phyloP scores from a whole-genome alignment of 306 rosid species.

The Sindora glabra region DNA sequence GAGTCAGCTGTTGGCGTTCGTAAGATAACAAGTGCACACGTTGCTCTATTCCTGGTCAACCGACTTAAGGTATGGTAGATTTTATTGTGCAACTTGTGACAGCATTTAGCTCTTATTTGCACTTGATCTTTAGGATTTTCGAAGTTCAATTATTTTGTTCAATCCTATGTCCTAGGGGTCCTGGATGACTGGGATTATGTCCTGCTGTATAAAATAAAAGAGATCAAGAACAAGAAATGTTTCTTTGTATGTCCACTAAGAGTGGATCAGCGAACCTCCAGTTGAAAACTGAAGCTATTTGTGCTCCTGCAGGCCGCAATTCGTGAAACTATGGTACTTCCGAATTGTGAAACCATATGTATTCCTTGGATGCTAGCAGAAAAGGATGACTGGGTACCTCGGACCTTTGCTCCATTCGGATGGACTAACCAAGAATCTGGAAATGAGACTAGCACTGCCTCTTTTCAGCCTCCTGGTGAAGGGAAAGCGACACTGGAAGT shows the following conservation, averaged over 20 bases:
- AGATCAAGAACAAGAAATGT: no score
- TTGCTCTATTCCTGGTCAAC: constrained; percentile 56
- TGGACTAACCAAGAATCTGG: constrained; percentile 65
- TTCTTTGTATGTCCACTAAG: neutral
- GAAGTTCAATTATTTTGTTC: no score
- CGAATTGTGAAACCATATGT: constrained; percentile 59
- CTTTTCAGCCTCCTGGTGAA: constrained; percentile 21
- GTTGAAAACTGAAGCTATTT: constrained; percentile 21
- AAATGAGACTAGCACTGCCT: constrained; percentile 25
- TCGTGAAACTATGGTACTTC: constrained; percentile 70
- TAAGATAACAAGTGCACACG: constrained; percentile 61
- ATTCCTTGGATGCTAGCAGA: constrained; percentile 89
- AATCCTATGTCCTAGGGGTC: no score
- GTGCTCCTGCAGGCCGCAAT: constrained; percentile 56
- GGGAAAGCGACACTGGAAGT: constrained; percentile 30
- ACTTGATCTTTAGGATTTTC: neutral
- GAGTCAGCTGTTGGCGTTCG: constrained; percentile 82
- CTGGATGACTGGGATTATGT: neutral
- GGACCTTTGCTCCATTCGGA: constrained; percentile 62
- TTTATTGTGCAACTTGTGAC: constrained; percentile 6
- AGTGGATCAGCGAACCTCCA: neutral
- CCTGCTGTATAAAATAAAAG: no score
- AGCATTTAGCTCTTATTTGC: neutral
- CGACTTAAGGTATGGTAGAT: constrained; percentile 68
- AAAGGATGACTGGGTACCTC: constrained; percentile 81